Conservation (phyloP, 2,329 filamentous ascomycete genomes). For the Fonsecaea pedrosoi region DNA sequence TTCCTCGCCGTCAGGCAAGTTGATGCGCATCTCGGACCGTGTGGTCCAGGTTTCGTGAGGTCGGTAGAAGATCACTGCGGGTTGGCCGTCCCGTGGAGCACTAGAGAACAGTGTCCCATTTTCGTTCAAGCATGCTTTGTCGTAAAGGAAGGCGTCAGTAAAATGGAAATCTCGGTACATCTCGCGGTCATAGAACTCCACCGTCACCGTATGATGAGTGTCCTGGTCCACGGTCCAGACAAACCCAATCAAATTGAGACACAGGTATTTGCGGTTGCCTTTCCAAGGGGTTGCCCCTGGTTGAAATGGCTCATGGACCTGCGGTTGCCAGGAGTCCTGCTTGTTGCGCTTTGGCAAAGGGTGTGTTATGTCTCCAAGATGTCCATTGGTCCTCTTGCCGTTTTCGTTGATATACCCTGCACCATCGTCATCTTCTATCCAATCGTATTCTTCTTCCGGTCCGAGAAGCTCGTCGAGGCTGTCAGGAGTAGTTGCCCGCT, state of each 20-base stretch:
- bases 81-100: conserved; percentile 60
- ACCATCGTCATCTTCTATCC: conserved; percentile 93
- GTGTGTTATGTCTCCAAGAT: conserved; percentile 54
- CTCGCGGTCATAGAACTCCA: conserved; percentile 96
- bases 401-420: conserved; percentile 79
- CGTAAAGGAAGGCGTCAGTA: conserved; percentile 92
- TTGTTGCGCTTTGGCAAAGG: conserved; percentile 59
- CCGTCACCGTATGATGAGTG: conserved; percentile 88
- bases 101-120: conserved; percentile 37
- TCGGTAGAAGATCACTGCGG: conserved; percentile 90
- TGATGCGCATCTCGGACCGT: conserved; percentile 85
- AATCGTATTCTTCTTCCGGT: conserved; percentile 72
- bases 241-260: conserved; percentile 89
- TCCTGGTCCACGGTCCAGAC: conserved; percentile 98
- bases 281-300: conserved; percentile 95
- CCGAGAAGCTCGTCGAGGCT: conserved; percentile 84
- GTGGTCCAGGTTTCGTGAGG: conserved; percentile 97
- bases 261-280: conserved; percentile 90
- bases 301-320: conserved; percentile 85
- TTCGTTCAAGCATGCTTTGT: conserved; percentile 86
- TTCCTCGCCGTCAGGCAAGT: conserved; percentile 84
- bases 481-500: conserved; percentile 70
- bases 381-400: conserved; percentile 66
- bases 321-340: conserved; percentile 62
- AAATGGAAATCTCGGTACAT: conserved; percentile 95